Evolutionary conservation across 768 basidiomycete species (phyloP), one percentile per base, ranked within the genome.

Genomic region (Sarcodon sp.): DNA sequence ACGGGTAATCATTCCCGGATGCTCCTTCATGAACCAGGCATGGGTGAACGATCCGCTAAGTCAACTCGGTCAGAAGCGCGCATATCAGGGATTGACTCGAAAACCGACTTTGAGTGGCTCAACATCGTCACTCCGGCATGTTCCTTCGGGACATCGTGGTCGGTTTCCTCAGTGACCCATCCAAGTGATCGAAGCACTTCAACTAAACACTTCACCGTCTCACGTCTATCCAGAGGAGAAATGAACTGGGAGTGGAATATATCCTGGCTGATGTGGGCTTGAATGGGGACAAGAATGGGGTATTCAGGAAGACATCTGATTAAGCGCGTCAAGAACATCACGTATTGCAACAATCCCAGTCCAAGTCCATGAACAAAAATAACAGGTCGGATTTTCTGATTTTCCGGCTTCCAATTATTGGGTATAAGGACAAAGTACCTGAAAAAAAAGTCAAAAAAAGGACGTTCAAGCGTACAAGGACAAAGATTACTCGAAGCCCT

Each of bases 281-380:
- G 89, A 4, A 96, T 63, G 10, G 75, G 76, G 35, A 96, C 67
- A 34, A 96, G 64, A 47, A 96, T 60, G 3, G 91, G 91, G 15
- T 81, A 78, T 54, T 83, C 75, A 4, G 76, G 64, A 45, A 83
- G 70, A 4, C 66, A 58, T 35, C 66, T 64, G 37, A 84, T 61
- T 15, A 92, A 68, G 53, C 81, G 66, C 9, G 66, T 62, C 47
- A 92, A 65, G 51, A 86, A 64, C n/a, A 66, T 52, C 37, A 73
- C 66, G 59, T 92, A 87, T 56, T 87, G 84, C 15, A 80, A 57
- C 9, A 88, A 62, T 3, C 91, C 91, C 44, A 93, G 71, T 8
- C 92, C 92, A 1, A 98, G 76, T 3, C 93, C 93, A 57, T 96
- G 91, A 35, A 90, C 61, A 59, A 92, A 89, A 12, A 96, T 72